A percentile compares a stretch with the other conserved stretches of the same genome.
phyloP scores from a whole-genome alignment of 83 land plant species.

The Picea abies region DNA sequence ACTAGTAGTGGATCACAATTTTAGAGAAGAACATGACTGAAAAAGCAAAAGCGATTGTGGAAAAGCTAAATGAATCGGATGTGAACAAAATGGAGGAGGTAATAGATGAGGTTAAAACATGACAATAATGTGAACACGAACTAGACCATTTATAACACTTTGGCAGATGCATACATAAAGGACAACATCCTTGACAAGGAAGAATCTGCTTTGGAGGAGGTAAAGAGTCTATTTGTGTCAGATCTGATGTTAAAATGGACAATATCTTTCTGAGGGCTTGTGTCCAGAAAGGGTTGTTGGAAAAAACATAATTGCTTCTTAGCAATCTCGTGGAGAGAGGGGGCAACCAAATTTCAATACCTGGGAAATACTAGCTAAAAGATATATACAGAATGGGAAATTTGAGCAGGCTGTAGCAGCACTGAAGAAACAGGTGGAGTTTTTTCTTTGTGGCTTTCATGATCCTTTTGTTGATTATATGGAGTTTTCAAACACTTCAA shows the following conservation, averaged over 20 bases:
- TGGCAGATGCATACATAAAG: conserved; percentile 54
- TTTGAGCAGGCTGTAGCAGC: conserved; percentile 40
- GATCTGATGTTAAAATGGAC: conserved; percentile 51
- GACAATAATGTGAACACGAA: conserved; percentile 39
- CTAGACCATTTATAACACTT: conserved; percentile 64
- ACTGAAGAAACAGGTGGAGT: conserved; percentile 33
- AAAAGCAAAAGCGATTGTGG: conserved; percentile 49
- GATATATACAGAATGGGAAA: conserved; percentile 26
- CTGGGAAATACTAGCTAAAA: conserved; percentile 60
- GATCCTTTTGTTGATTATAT: too few relatives aligned
- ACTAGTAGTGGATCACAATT: conserved; percentile 11
- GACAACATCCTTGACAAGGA: conserved; percentile 49
- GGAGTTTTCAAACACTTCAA: too few relatives aligned
- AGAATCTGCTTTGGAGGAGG: conserved; percentile 40
- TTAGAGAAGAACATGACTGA: conserved; percentile 28
- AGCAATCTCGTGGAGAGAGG: conserved; percentile 32
- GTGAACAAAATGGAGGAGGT: conserved; percentile 51
- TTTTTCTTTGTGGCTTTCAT: too few relatives aligned
- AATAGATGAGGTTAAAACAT: conserved; percentile 33
- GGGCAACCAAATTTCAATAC: conserved; percentile 47
- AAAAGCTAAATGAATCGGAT: conserved; percentile 34
- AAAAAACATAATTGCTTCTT: conserved; percentile 36
- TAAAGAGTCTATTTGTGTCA: conserved; percentile 37
- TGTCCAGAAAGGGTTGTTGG: conserved; percentile 37
- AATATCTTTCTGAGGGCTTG: conserved; percentile 46